Percentiles rank a stretch among this genome's conserved stretches.
Evolutionary conservation across 2,329 filamentous ascomycete species (phyloP).

Genomic region (Aspergillus hiratsukae): DNA sequence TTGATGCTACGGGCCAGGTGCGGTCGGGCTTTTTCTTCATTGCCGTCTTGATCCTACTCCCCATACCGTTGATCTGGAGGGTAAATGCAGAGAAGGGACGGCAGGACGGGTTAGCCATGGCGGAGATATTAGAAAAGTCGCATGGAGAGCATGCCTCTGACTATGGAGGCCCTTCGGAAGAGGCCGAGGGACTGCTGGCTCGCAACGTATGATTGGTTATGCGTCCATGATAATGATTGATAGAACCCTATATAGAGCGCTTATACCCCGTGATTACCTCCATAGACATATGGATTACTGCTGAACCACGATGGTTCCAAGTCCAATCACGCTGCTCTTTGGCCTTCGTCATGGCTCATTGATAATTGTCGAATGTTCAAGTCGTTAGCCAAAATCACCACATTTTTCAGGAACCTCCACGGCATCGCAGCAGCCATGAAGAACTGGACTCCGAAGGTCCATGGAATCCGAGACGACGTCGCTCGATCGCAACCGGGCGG

Average conservation of each 20-base stretch:
- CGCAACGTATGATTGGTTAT: constrained; percentile 6
- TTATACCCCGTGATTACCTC: neutral
- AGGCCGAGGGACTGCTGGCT: constrained; percentile 27
- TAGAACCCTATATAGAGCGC: neutral
- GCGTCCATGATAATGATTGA: constrained; percentile 4
- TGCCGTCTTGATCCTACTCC: constrained; percentile 71
- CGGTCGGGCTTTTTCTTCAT: constrained; percentile 86
- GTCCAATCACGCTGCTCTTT: neutral
- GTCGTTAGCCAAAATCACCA: neutral
- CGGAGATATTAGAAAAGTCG: constrained; percentile 18
- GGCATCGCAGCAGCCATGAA: neutral
- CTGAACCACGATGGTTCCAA: neutral
- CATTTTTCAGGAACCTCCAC: neutral
- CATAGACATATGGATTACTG: neutral
- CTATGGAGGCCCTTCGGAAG: constrained; percentile 14
- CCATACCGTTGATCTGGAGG: constrained; percentile 73
- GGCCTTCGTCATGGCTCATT: neutral
- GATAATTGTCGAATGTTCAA: neutral
- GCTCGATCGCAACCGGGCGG: neutral
- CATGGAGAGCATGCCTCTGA: constrained; percentile 9
- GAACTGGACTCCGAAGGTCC: neutral
- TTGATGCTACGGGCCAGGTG: constrained; percentile 70
- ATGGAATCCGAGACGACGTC: neutral
- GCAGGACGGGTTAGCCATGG: constrained; percentile 29
- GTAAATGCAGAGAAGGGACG: constrained; percentile 49